Evolutionary conservation across 352 stramenopile genomes (phyloP).

Genomic region (Aphanomyces cochlioides): DNA sequence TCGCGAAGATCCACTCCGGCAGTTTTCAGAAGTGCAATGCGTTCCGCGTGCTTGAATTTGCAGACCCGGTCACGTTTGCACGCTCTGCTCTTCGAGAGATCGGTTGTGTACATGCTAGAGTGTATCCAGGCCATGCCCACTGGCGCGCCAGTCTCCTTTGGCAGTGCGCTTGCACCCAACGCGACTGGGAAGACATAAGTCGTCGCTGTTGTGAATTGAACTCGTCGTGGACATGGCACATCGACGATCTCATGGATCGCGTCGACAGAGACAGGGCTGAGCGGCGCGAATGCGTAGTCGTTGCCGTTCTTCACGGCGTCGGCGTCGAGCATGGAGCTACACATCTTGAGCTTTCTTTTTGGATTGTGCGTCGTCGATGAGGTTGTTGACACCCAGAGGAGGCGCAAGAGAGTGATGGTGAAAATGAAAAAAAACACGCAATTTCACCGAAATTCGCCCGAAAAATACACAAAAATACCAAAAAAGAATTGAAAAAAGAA

Average conservation of each 20-base stretch:
- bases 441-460: not conserved
- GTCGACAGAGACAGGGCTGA: not conserved
- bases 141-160: constrained; percentile 25
- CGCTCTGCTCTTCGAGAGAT: not conserved
- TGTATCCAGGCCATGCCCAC: constrained; percentile 16
- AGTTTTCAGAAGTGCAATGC: constrained; percentile 13
- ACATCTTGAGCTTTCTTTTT: too few relatives aligned
- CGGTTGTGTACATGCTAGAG: not conserved
- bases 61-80: not conserved
- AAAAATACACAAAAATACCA: too few relatives aligned
- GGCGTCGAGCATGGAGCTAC: not conserved
- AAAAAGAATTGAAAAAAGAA: too few relatives aligned
- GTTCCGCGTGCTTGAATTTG: constrained; percentile 20
- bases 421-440: constrained; percentile 6
- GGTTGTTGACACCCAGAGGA: not conserved
- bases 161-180: constrained; percentile 13
- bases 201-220: constrained; percentile 12
- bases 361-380: not conserved
- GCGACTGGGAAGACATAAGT: constrained; percentile 19
- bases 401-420: constrained; percentile 4
- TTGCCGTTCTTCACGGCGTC: not conserved
- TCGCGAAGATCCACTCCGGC: not conserved
- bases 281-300: not conserved
- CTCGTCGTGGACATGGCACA: not conserved
- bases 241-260: not conserved